Evolutionary conservation across 2,329 filamentous ascomycete genomes (phyloP), one percentile per base, ranked within the genome.

Genomic region (Chaetomium strumarium): DNA sequence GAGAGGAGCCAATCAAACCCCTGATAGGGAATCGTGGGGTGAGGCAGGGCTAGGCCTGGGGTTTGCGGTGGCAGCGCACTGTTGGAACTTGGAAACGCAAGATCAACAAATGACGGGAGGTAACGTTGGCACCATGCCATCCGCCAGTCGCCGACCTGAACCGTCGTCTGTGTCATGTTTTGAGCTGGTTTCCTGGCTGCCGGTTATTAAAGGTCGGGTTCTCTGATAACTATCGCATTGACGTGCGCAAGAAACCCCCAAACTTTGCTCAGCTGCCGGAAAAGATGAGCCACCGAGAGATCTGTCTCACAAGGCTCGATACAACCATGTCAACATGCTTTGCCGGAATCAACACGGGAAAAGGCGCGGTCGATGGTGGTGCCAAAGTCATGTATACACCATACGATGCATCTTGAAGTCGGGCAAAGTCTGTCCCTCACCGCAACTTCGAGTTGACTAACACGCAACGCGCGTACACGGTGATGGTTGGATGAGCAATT

Each of bases 391-490:
- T 37, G 46, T 40, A 7, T 2, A 3, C n/a, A 43, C 48, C 48
- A 50, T 40, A 46, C 39, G 43, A 49, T 43, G 31, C 36, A 6
- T n/a, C n/a, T 11, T 5, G 31, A 40, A 17, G 46, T n/a, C n/a
- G n/a, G 42, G 31, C 24, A 29, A 14, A 40, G 33, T 29, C 38
- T 14, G 20, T 17, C 33, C 34, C 46, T 61, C 60, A 62, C 60
- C 60, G 60, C 58, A 62, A 62, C 50, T 62, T 61, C 51, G 55
- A 49, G 51, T 53, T 10, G 30, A 12, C 3, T 13, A 45, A 20
- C 24, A 40, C 39, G 47, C 16, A 40, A 39, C 36, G 31, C 36
- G 20, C 14, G 29, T 48, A 46, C 34, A 37, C 30, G 41, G 40
- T 40, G 36, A 44, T 56, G 46, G 53, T 53, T 54, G 36, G 49